Conservation (phyloP, 73 alveolate species). For the Breviolum minutum region DNA sequence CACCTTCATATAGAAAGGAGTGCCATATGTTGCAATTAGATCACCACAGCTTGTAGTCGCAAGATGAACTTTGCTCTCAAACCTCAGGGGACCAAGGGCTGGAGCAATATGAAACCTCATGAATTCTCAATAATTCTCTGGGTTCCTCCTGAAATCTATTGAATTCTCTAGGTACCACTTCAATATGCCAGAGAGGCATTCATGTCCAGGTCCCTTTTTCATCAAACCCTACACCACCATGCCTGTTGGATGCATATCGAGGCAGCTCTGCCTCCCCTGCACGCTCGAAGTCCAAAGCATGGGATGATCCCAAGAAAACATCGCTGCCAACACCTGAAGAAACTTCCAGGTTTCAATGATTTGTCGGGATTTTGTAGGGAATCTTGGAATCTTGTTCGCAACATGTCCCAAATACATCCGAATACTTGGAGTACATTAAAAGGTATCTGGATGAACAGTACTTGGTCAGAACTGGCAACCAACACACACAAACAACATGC, state of each 20-base stretch:
- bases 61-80: slow-evolving; percentile 50
- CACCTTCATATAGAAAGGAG: slow-evolving; percentile 62
- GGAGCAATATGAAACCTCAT: too few species aligned
- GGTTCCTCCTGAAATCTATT: too few species aligned
- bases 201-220: too few species aligned
- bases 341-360: background rate
- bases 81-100: slow-evolving; percentile 11
- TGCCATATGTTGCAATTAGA: slow-evolving; percentile 45
- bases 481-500: background rate
- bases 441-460: too few species aligned
- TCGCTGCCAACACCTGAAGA: slow-evolving; percentile 39
- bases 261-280: slow-evolving; percentile 87
- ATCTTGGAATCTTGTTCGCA: background rate
- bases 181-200: too few species aligned
- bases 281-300: slow-evolving; percentile 95
- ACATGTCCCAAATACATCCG: too few species aligned
- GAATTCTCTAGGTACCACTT: too few species aligned
- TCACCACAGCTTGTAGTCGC: slow-evolving; percentile 69
- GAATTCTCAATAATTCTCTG: too few species aligned
- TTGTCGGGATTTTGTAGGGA: too few species aligned
- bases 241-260: slow-evolving; percentile 31
- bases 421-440: too few species aligned
- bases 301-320: slow-evolving; percentile 36
- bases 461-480: too few species aligned
- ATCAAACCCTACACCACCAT: background rate